Conservation (phyloP, 345 rosid species). For the Brassica incana region DNA sequence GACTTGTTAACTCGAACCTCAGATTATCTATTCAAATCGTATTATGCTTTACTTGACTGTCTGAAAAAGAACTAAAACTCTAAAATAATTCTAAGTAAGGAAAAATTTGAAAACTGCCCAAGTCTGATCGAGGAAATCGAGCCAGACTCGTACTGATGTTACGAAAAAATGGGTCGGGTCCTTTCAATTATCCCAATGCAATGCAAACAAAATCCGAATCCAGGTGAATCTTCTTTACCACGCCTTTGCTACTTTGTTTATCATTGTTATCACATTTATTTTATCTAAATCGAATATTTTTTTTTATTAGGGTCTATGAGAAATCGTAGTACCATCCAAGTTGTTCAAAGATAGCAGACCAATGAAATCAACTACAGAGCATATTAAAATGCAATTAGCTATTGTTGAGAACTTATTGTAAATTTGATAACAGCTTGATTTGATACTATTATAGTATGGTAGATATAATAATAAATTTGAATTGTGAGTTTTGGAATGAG, state of each 20-base stretch:
- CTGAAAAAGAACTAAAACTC: no score
- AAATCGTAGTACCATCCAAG: background rate
- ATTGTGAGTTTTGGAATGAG: conserved; percentile 16
- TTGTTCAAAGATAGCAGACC: conserved; percentile 2
- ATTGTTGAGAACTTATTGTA: background rate
- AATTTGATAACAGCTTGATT: background rate
- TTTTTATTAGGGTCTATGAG: background rate
- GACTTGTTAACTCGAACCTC: no score
- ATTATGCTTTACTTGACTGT: no score
- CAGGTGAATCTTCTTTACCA: conserved; percentile 35
- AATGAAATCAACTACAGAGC: conserved; percentile 7
- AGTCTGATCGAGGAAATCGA: no score
- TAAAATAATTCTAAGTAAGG: no score
- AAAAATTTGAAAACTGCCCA: no score
- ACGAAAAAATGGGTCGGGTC: no score
- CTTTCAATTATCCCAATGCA: background rate
- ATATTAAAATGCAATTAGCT: background rate
- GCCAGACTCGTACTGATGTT: no score
- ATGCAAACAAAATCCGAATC: conserved; percentile 35
- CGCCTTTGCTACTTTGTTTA: conserved; percentile 29
- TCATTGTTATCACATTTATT: background rate
- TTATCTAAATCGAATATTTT: background rate
- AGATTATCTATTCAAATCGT: no score
- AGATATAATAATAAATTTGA: conserved; percentile 3
- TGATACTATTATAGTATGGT: background rate